phyloP scores from a whole-genome alignment of 169 alveolate genomes.

The Eimeria brunetti region DNA sequence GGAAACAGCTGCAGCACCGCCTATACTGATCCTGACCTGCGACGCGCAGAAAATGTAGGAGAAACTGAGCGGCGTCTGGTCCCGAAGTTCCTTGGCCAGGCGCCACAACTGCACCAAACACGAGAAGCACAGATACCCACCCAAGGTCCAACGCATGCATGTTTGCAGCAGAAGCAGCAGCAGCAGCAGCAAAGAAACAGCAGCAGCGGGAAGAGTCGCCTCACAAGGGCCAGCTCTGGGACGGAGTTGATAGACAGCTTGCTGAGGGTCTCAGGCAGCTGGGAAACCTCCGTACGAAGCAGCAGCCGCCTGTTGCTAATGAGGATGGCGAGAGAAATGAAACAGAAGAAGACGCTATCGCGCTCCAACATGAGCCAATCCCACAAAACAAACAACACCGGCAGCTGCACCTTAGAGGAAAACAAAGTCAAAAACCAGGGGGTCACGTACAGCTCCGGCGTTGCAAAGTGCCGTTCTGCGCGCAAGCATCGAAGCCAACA shows the following conservation, averaged over 20 bases:
- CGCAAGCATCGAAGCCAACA: neutral
- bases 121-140: neutral
- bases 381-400: conserved; percentile 82
- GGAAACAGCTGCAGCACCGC: conserved; percentile 41
- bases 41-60: conserved; percentile 47
- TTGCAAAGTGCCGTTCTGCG: conserved; percentile 82
- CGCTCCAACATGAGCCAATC: conserved; percentile 82
- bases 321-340: conserved; percentile 84
- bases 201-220: neutral
- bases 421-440: conserved; percentile 87
- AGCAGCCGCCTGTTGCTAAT: conserved; percentile 77
- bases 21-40: conserved; percentile 12
- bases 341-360: conserved; percentile 84
- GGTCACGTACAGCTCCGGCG: conserved; percentile 87
- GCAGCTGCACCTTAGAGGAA: conserved; percentile 84
- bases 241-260: conserved; percentile 56
- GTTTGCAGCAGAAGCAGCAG: neutral
- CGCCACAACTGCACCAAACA: conserved; percentile 64
- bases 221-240: conserved; percentile 34
- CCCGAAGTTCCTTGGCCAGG: conserved; percentile 63
- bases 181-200: neutral
- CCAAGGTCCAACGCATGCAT: neutral
- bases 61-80: conserved; percentile 70
- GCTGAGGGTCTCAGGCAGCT: conserved; percentile 80
- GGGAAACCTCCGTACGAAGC: conserved; percentile 70